Evolutionary conservation across 352 stramenopile genomes (phyloP), one percentile per base, ranked within the genome.

Genomic region (Globisporangium polare): DNA sequence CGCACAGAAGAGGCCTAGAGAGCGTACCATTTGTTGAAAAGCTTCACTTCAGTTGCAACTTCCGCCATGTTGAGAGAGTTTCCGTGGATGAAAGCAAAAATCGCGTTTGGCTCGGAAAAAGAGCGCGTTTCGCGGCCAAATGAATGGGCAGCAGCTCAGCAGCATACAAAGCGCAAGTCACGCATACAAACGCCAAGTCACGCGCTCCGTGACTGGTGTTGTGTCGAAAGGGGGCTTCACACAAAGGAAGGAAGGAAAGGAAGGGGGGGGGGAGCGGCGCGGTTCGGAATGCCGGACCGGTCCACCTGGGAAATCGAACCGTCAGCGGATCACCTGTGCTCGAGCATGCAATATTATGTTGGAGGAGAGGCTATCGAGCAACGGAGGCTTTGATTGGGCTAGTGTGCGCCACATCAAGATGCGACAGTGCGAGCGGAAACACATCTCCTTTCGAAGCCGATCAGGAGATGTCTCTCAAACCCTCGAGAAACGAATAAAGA

Each of bases 1-100:
- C 29, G 43, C 18, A 56, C 50, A 43, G 18, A 43, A 12, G 17
- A 20, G 49, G 24, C 27, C 4, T 17, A 7, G 4, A n/a, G 6
- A 39, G 81, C 86, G 63, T 94, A 96, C 88, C 89, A 97, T 72
- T 97, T 97, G 88, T 95, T 95, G 79, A 97, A 97, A 72, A 97
- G 86, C 86, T 97, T 97, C 63, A 97, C 89, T 93, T 97, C 90
- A 72, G 78, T 89, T 76, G 85, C 88, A 90, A 92, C 86, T 90
- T 95, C 86, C 78, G 86, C 83, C 86, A 95, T 95, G 80, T 90
- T 92, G 80, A 91, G 81, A 92, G 79, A 77, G 68, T 90, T 91
- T 94, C 80, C 80, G 80, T 88, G 75, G 82, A 90, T 92, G 83
- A 90, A 88, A 80, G 75, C 66, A 63, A 41, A 65, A 63, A 65